Conservation (phyloP, 345 rosid species). For the Nasturtium officinale region DNA sequence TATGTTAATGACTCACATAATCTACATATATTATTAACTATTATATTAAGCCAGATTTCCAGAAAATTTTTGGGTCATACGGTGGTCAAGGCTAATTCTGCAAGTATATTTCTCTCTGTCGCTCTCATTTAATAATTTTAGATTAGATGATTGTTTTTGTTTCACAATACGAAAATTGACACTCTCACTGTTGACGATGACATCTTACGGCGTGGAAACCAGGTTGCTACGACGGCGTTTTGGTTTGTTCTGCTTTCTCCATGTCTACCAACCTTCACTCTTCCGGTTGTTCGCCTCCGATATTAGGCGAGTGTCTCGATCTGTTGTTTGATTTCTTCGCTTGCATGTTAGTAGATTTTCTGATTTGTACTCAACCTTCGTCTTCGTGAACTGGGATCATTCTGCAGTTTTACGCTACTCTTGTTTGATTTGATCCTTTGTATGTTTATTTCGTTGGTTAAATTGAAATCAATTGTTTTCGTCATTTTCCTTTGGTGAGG, state of each 20-base stretch:
- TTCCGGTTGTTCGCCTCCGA: conserved; percentile 31
- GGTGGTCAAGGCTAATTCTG: conserved; percentile 13
- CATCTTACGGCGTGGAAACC: not conserved
- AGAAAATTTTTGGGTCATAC: not conserved
- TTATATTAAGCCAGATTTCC: not conserved
- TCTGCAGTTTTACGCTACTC: conserved; percentile 7
- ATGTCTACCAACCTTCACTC: conserved; percentile 33
- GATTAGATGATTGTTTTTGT: not conserved
- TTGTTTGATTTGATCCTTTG: not conserved
- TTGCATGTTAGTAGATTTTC: conserved; percentile 15
- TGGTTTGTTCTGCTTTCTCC: conserved; percentile 9
- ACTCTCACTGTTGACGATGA: conserved; percentile 12
- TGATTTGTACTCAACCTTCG: not conserved
- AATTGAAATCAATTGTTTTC: not conserved
- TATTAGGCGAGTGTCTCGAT: conserved; percentile 34
- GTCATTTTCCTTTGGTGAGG: not conserved
- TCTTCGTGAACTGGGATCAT: conserved; percentile 4
- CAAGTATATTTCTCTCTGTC: conserved; percentile 10
- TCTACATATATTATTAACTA: not conserved
- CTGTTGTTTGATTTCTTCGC: conserved; percentile 25
- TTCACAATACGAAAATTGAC: not conserved
- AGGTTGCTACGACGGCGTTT: conserved; percentile 37
- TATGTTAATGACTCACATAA: not conserved
- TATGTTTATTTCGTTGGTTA: not conserved
- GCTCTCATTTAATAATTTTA: not conserved